Evolutionary conservation across 441 rosid species (phyloP), one percentile per base, ranked within the genome.

Genomic region (Raphanus hybrid): DNA sequence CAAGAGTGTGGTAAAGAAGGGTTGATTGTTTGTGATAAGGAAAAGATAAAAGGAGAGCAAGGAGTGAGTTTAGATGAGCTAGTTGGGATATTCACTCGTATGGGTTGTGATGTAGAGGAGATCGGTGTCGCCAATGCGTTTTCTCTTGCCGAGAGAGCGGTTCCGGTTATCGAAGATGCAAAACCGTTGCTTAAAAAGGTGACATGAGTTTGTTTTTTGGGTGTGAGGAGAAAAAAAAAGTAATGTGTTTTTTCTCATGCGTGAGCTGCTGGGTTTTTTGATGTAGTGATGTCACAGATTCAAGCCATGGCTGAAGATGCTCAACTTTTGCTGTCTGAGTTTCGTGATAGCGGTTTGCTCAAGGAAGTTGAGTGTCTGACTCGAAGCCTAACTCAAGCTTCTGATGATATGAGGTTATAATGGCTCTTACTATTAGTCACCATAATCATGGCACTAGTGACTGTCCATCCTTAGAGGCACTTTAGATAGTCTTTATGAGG

Each of bases 301-400:
- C 79, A 91, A 85, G 97, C 94, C 88, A 93, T 95, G 94, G 88
- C 98, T 65, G 97, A 90, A 86, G 99, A 93, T 87, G 84, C 93
- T 74, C 96, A 95, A 86, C 99, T 97, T 82, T 86, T 93, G 83
- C 86, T 95, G 52, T 69, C 93, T 16, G 98, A 90, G 84, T 80
- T 93, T 85, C 92, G 90, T 74, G 86, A 91, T 58, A 87, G 91
- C 16, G 95, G 92, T 81, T 85, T 95, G 81, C 91, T 95, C 62
- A 93, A 90, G 84, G 98, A 95, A 78, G 89, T 93, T 78, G 97
- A 95, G 80, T 52, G 48, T 77, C 87, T 95, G 68, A 90, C 98
- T 54, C 86, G 84, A 85, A 91, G 90, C 87, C 85, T 95, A 50
- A 87, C 94, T 10, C 92, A 86, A 85, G 97, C 92, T 50, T 91